phyloP scores from a whole-genome alignment of 768 basidiomycete species.

The Leccinum variicolor region DNA sequence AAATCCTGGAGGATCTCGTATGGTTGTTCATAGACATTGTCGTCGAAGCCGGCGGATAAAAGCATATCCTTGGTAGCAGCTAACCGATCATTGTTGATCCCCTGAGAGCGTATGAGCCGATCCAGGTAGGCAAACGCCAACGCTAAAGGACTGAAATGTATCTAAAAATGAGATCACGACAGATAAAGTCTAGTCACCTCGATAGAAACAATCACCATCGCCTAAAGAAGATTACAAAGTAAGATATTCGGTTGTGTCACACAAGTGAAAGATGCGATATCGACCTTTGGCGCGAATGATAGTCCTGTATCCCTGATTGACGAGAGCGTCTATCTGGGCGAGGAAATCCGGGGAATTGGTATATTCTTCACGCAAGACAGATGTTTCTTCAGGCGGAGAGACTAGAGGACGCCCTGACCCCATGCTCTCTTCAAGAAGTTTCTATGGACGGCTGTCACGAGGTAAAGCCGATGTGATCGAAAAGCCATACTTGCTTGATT shows the following conservation, averaged over 20 bases:
- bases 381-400: constrained; percentile 49
- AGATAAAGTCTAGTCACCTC: constrained; percentile 49
- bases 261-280: constrained; percentile 19
- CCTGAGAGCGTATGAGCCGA: constrained; percentile 54
- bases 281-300: constrained; percentile 72
- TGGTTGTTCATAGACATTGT: constrained; percentile 71
- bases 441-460: constrained; percentile 24
- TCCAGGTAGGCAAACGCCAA: constrained; percentile 81
- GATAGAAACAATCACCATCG: constrained; percentile 91
- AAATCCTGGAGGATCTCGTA: constrained; percentile 59
- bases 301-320: constrained; percentile 54
- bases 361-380: constrained; percentile 62
- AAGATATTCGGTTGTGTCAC: background rate
- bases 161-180: constrained; percentile 8
- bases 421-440: constrained; percentile 37
- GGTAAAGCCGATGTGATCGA: background rate
- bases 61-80: constrained; percentile 53
- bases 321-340: constrained; percentile 73
- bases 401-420: constrained; percentile 49
- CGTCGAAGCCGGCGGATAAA: constrained; percentile 57
- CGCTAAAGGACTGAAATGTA: constrained; percentile 43
- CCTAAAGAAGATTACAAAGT: constrained; percentile 38
- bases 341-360: constrained; percentile 56
- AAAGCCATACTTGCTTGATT: constrained; percentile 33
- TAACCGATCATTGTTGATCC: constrained; percentile 41